Evolutionary conservation across 805 yeast genomes (phyloP).

Genomic region (Candida sphagnicola): DNA sequence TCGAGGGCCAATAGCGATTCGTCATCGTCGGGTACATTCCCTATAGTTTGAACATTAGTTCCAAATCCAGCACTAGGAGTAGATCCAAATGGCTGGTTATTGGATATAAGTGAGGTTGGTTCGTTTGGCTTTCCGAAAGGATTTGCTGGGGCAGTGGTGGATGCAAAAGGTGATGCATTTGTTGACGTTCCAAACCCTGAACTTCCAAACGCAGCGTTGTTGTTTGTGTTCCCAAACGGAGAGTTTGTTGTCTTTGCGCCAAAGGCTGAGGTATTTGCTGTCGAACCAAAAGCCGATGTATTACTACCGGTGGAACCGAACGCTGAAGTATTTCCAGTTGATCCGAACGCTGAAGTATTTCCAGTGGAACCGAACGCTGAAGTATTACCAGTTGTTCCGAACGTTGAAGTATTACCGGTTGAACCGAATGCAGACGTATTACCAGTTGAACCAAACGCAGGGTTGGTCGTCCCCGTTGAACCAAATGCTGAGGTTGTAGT

Average conservation of each 20-base stretch:
- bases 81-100: constrained; percentile 9
- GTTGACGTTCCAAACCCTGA: constrained; percentile 9
- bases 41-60: constrained; percentile 1
- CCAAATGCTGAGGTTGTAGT: constrained; percentile 9
- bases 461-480: constrained; percentile 4
- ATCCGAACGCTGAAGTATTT: constrained; percentile 6
- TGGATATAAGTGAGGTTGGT: not conserved
- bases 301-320: constrained; percentile 4
- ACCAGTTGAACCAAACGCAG: constrained; percentile 8
- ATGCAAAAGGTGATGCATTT: not conserved
- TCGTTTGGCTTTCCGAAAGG: constrained; percentile 6
- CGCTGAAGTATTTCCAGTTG: constrained; percentile 4
- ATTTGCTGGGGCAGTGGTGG: not conserved
- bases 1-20: constrained; percentile 31
- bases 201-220: constrained; percentile 9
- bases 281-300: constrained; percentile 11
- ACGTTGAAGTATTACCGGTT: constrained; percentile 4
- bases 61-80: constrained; percentile 11
- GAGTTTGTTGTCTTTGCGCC: constrained; percentile 11
- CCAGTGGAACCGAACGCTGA: constrained; percentile 11
- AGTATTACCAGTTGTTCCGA: constrained; percentile 3
- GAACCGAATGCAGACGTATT: constrained; percentile 8
- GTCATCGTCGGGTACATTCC: constrained; percentile 2
- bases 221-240: constrained; percentile 9
- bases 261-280: constrained; percentile 7